These are phyloP conservation scores for Graphilbum sp. DNA, from an alignment of 2,329 filamentous ascomycete genomes.

Conservation along the genomic window DNA sequence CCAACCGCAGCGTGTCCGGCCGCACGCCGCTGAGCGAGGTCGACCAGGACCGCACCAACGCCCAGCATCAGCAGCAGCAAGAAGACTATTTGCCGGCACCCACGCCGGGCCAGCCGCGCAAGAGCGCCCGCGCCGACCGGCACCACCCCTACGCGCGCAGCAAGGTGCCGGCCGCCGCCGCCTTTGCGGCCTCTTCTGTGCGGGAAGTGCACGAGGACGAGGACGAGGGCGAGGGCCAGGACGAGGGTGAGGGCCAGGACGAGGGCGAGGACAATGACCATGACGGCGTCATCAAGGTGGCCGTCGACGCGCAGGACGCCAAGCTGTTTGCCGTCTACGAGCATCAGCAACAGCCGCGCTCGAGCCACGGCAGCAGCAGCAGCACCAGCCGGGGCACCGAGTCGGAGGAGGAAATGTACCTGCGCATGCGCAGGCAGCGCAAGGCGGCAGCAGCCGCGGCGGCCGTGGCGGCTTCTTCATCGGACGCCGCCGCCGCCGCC, in stretches of 20 bases:
- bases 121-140: slow-evolving; percentile 60
- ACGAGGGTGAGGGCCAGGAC: background rate
- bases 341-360: slow-evolving; percentile 35
- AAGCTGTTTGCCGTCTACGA: slow-evolving; percentile 20
- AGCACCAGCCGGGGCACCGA: slow-evolving; percentile 35
- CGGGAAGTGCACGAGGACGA: slow-evolving; percentile 16
- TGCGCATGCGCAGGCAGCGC: slow-evolving; percentile 54
- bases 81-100: slow-evolving; percentile 90
- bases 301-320: slow-evolving; percentile 31
- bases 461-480: background rate
- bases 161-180: slow-evolving; percentile 31
- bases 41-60: slow-evolving; percentile 57
- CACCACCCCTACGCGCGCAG: slow-evolving; percentile 50
- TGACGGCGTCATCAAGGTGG: slow-evolving; percentile 10
- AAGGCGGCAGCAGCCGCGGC: slow-evolving; percentile 30
- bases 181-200: slow-evolving; percentile 16
- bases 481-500: too few relatives aligned
- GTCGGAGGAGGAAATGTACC: slow-evolving; percentile 68
- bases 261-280: slow-evolving; percentile 11
- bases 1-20: slow-evolving; percentile 58
- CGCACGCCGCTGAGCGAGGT: slow-evolving; percentile 88
- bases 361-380: slow-evolving; percentile 35
- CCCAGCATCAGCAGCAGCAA: slow-evolving; percentile 66
- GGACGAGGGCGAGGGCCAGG: too few relatives aligned
- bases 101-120: slow-evolving; percentile 88